phyloP scores from a whole-genome alignment of 2,329 filamentous ascomycete species.

The Colletotrichum spinosum region DNA sequence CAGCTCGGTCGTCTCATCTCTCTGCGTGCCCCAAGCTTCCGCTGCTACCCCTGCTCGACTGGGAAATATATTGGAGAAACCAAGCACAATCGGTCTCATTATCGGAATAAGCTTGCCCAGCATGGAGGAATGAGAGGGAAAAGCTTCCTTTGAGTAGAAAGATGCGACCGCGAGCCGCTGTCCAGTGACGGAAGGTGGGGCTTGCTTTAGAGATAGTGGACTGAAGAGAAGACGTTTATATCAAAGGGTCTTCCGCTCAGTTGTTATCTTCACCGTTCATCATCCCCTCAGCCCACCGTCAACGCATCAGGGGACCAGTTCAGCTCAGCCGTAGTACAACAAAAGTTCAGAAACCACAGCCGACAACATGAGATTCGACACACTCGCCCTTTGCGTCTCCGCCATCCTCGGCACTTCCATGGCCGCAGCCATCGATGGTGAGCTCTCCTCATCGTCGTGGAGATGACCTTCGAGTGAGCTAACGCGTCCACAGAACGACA shows the following conservation, averaged over 20 bases:
- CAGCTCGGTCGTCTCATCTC: conserved; percentile 25
- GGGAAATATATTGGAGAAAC: not conserved
- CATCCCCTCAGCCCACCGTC: not conserved
- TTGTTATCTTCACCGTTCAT: not conserved
- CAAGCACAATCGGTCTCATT: conserved; percentile 19
- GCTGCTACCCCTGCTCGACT: conserved; percentile 13
- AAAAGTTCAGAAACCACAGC: not conserved
- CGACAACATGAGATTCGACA: conserved; percentile 23
- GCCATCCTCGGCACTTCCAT: conserved; percentile 14
- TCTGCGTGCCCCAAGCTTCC: conserved; percentile 25
- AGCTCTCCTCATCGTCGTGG: accelerated
- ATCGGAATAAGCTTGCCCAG: conserved; percentile 22
- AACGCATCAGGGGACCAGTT: not conserved
- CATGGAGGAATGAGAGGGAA: conserved; percentile 25
- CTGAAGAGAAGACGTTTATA: conserved; percentile 21
- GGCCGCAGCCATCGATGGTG: conserved; percentile 22
- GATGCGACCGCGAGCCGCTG: not conserved
- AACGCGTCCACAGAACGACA: conserved; percentile 15
- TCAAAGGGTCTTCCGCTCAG: conserved; percentile 12
- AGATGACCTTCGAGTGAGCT: not conserved
- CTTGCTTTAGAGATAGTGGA: conserved; percentile 6
- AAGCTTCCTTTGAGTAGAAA: conserved; percentile 13
- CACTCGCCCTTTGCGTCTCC: conserved; percentile 16
- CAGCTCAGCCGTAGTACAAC: not conserved
- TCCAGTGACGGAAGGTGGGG: not conserved